Base-by-base conservation (phyloP, 2,329 filamentous ascomycete genomes). In the Xylaria sp. region DNA sequence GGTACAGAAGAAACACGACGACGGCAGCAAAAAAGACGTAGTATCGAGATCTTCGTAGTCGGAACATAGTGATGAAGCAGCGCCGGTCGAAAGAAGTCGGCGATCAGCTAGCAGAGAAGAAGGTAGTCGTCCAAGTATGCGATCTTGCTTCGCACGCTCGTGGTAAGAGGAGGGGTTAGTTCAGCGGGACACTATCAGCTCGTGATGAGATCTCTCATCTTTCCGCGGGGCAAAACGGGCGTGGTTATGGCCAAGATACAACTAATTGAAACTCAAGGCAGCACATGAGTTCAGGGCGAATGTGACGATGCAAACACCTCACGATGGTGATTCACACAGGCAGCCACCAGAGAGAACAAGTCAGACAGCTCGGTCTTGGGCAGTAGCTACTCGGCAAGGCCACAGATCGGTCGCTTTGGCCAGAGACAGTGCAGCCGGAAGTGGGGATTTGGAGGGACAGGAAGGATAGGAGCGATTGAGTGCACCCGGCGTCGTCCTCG, bases 21-120 rank as follows among this genome's bases (percentile, higher is more conserved):
- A 69, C 59, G 35, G 67, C 66, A 23, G 69, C 66, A 35, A 67
- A 67, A 37, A 71, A 66, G 46, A 68, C 65, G 53, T 68, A 71
- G 56, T 70, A 70, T 47, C 69, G 68, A 47, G 70, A 71, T 66
- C 67, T 67, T 34, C 69, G 68, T 61, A 71, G 19, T 55, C 66
- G 69, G 30, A 69, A 61, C 69, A 71, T 71, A 47, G 52, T 61
- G 57, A 54, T 52, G 52, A 30, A 50, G 49, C 11, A 30, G 35
- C 44, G 34, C 19, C 23, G 23, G 34, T 11, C 49, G 50, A 39
- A 46, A 34, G 34, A 16, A 50, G 47, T n/a, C n/a, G 44, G 44
- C 19, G 42, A 47, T 59, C 48, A 47, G 47, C 42, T 51, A 54
- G 51, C 16, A n/a, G 11, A 42, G 52, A 44, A 30, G 51, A 34